Evolutionary conservation across 2,329 filamentous ascomycete genomes (phyloP).

Genomic region (Botrytis galanthina): DNA sequence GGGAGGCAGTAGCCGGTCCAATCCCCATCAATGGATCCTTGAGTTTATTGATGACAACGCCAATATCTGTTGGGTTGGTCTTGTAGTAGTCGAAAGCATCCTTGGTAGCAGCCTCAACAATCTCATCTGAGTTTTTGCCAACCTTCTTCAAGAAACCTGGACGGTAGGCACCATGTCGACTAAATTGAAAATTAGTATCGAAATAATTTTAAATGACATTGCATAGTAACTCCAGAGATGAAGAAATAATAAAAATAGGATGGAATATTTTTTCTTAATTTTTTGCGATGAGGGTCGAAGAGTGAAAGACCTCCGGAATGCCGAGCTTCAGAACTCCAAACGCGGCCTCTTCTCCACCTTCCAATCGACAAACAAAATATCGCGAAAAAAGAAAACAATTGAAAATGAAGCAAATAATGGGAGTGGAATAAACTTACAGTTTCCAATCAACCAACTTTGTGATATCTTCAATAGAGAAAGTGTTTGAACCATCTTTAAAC

Average conservation of each 20-base stretch:
- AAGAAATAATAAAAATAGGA: conserved; percentile 5
- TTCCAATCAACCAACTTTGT: conserved; percentile 68
- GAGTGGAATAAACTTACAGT: conserved; percentile 50
- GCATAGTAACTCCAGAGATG: neutral
- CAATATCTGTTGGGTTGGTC: conserved; percentile 38
- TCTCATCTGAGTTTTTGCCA: conserved; percentile 49
- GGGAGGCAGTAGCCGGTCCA: conserved; percentile 75
- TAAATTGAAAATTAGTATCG: conserved; percentile 20
- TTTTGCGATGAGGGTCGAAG: conserved; percentile 3
- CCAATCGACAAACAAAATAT: conserved; percentile 20
- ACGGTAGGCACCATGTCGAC: conserved; percentile 59
- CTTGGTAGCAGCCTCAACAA: conserved; percentile 49
- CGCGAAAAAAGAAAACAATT: conserved; percentile 19
- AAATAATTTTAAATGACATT: neutral
- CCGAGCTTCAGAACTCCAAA: neutral
- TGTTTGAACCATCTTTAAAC: conserved; percentile 43
- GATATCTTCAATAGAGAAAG: conserved; percentile 53
- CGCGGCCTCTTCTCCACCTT: neutral
- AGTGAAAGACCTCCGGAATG: conserved; percentile 1
- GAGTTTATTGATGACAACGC: conserved; percentile 52
- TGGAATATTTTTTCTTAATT: neutral
- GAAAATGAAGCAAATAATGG: conserved; percentile 19
- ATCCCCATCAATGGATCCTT: conserved; percentile 64
- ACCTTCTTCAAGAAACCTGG: conserved; percentile 60
- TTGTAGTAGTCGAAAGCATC: conserved; percentile 51